Percentiles rank a stretch among this genome's conserved stretches.
Conservation (phyloP, 139 green algal genomes). For the Coelastrella sp. region DNA sequence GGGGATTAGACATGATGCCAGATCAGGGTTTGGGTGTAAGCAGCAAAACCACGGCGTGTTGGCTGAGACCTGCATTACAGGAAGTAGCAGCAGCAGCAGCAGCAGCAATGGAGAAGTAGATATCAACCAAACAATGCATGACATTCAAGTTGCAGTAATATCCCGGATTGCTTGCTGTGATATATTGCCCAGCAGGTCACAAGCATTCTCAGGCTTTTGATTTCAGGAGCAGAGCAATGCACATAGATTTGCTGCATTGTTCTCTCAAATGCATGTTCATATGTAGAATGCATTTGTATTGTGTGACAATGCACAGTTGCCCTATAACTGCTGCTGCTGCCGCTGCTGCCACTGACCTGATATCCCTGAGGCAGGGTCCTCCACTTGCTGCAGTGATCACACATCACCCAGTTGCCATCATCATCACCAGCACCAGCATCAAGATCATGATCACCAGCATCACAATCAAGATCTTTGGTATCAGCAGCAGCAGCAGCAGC, state of each 20-base stretch:
- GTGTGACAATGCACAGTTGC: too few species aligned
- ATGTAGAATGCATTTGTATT: too few species aligned
- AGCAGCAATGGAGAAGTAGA: too few species aligned
- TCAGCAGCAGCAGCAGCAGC: neutral
- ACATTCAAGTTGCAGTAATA: too few species aligned
- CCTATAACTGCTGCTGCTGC: too few species aligned
- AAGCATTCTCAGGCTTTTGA: too few species aligned
- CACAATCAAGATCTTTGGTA: constrained; percentile 11
- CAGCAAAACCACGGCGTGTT: constrained; percentile 72
- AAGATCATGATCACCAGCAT: constrained; percentile 74
- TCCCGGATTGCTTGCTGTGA: too few species aligned
- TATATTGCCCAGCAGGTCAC: too few species aligned
- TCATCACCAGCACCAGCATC: neutral
- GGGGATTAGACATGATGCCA: constrained; percentile 52
- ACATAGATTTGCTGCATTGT: too few species aligned
- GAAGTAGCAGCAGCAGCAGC: too few species aligned
- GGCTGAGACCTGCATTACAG: neutral
- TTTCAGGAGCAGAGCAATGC: too few species aligned
- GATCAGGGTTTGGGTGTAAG: constrained; percentile 65
- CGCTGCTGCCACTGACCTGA: neutral
- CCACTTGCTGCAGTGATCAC: constrained; percentile 86
- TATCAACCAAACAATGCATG: too few species aligned
- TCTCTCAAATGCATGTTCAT: neutral
- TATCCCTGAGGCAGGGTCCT: constrained; percentile 57
- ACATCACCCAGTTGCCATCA: constrained; percentile 58